These are phyloP conservation scores for Tulasnella sp. DNA, from an alignment of 768 basidiomycete genomes.

Conservation along the genomic window DNA sequence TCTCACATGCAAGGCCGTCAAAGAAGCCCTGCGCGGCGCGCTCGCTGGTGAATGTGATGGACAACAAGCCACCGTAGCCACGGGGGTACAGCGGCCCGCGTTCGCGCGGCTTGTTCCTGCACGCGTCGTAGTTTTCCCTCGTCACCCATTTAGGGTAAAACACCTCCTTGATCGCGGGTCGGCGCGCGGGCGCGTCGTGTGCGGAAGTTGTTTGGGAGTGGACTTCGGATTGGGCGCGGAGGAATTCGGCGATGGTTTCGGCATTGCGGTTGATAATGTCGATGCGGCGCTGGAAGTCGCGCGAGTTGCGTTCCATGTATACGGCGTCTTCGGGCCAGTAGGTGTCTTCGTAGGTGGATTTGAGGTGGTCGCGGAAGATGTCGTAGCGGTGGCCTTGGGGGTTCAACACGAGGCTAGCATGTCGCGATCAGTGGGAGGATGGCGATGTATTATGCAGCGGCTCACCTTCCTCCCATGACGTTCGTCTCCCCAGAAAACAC, in stretches of 20 bases:
- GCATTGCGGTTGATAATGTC: constrained; percentile 68
- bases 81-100: constrained; percentile 28
- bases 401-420: constrained; percentile 69
- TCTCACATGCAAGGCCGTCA: constrained; percentile 67
- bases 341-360: constrained; percentile 57
- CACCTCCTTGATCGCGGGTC: constrained; percentile 58
- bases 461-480: constrained; percentile 94
- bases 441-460: constrained; percentile 12
- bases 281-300: constrained; percentile 72
- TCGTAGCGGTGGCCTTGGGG: constrained; percentile 59
- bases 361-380: constrained; percentile 47
- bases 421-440: not conserved
- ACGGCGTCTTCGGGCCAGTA: constrained; percentile 89
- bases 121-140: constrained; percentile 54
- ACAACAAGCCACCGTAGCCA: constrained; percentile 81
- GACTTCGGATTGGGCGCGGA: constrained; percentile 29
- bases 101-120: constrained; percentile 36
- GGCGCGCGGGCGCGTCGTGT: constrained; percentile 12
- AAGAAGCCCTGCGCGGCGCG: constrained; percentile 68
- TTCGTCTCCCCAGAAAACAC: constrained; percentile 91
- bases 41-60: constrained; percentile 62
- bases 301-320: constrained; percentile 96
- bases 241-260: constrained; percentile 66
- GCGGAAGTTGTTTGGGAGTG: not conserved
- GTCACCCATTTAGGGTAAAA: constrained; percentile 83